phyloP scores from a whole-genome alignment of 1,284 basidiomycete species.

The Heterobasidion irregulare region DNA sequence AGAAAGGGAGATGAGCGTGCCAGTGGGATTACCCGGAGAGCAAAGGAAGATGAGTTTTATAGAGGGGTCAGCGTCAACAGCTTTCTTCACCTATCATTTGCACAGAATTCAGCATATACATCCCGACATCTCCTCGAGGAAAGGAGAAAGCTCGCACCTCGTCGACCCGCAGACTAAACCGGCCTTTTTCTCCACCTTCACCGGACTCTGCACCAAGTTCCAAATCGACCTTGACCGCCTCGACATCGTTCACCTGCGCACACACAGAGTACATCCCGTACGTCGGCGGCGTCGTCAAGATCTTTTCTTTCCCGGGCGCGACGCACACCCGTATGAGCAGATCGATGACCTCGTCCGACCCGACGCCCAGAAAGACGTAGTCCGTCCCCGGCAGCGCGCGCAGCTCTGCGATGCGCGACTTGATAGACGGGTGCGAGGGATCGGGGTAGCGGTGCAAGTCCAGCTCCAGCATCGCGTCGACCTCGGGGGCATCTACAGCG shows the following conservation, averaged over 20 bases:
- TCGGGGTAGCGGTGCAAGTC: conserved; percentile 84
- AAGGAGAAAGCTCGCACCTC: conserved; percentile 43
- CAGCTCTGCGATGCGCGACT: conserved; percentile 66
- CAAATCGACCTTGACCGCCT: conserved; percentile 75
- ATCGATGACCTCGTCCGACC: conserved; percentile 96
- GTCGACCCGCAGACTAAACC: conserved; percentile 75
- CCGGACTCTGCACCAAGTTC: conserved; percentile 48
- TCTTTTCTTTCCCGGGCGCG: conserved; percentile 72
- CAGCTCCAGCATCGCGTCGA: conserved; percentile 31
- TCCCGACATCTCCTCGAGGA: background rate
- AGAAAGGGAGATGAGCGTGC: conserved; percentile 75
- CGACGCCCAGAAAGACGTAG: conserved; percentile 92
- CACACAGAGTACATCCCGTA: conserved; percentile 98
- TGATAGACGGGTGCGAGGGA: conserved; percentile 77
- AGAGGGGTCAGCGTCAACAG: conserved; percentile 54
- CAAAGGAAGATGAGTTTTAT: conserved; percentile 95
- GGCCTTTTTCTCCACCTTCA: conserved; percentile 64
- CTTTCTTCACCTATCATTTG: conserved; percentile 55
- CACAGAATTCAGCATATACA: background rate
- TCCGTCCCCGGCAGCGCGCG: conserved; percentile 58
- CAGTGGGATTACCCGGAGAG: conserved; percentile 97
- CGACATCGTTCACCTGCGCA: conserved; percentile 93
- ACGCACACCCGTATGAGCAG: conserved; percentile 89
- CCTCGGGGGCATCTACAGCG: conserved; percentile 15
- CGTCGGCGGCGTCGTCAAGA: conserved; percentile 87